phyloP scores from a whole-genome alignment of 2,329 filamentous ascomycete genomes.

The Ophiostoma himal-ulmi region DNA sequence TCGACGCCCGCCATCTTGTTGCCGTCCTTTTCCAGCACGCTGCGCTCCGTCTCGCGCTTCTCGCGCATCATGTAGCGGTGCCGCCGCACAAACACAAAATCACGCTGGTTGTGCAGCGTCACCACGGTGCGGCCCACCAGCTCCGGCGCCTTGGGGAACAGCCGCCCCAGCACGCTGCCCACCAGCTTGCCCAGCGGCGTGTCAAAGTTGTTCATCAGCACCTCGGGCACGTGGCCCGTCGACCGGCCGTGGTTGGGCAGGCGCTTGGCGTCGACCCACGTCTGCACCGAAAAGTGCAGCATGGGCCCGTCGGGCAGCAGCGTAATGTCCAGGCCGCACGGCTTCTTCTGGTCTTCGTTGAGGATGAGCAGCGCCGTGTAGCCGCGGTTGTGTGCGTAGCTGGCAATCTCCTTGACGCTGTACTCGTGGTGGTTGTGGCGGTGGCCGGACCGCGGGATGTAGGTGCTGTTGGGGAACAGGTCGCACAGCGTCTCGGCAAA shows the following conservation, averaged over 20 bases:
- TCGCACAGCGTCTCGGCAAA: constrained; percentile 72
- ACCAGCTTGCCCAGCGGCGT: constrained; percentile 86
- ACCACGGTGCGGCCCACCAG: constrained; percentile 81
- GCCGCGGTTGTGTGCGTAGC: constrained; percentile 73
- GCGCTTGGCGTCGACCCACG: constrained; percentile 83
- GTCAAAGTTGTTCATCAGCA: constrained; percentile 89
- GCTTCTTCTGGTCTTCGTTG: constrained; percentile 82
- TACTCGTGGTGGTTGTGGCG: constrained; percentile 77
- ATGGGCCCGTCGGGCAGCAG: constrained; percentile 81
- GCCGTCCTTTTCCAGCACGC: constrained; percentile 73
- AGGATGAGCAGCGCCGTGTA: constrained; percentile 82
- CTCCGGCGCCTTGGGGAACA: constrained; percentile 69
- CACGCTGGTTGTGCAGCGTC: constrained; percentile 88
- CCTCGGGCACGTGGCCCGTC: constrained; percentile 83
- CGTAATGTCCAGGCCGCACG: constrained; percentile 74
- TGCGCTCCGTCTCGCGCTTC: constrained; percentile 80
- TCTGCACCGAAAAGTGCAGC: constrained; percentile 85
- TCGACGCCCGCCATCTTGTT: constrained; percentile 80
- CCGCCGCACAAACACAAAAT: constrained; percentile 88
- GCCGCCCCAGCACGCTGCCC: constrained; percentile 71
- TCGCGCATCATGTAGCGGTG: constrained; percentile 93
- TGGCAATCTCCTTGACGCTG: constrained; percentile 81
- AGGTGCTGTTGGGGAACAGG: constrained; percentile 80
- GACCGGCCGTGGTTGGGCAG: constrained; percentile 83
- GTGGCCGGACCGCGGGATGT: constrained; percentile 80